Conservation (phyloP, 2,329 filamentous ascomycete species). For the Neofusicoccum sp. region DNA sequence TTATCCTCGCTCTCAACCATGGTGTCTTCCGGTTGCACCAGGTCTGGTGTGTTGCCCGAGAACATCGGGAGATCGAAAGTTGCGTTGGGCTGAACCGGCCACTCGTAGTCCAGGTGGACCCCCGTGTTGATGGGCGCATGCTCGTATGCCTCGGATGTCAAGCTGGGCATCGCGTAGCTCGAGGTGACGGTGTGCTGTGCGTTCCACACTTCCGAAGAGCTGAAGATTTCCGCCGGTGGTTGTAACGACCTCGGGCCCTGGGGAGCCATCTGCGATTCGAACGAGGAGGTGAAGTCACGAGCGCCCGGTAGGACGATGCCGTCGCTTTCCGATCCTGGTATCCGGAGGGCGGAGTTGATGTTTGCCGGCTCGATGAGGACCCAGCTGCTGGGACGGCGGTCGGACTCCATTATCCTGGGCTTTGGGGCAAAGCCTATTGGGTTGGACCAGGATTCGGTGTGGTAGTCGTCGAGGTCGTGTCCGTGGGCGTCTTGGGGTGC, state of each 20-base stretch:
- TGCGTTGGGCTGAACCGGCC: not conserved
- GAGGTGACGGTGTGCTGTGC: not conserved
- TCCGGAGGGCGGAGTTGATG: not conserved
- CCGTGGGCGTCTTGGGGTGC: not conserved
- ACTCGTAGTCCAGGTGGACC: constrained; percentile 18
- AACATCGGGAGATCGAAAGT: constrained; percentile 16
- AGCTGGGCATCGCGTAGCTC: constrained; percentile 2
- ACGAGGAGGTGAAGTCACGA: not conserved
- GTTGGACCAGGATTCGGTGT: not conserved
- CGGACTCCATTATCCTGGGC: not conserved
- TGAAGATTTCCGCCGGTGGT: constrained; percentile 12
- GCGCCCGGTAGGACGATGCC: not conserved
- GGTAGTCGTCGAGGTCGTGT: constrained; percentile 13
- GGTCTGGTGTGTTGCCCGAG: constrained; percentile 16
- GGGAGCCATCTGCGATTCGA: constrained; percentile 5
- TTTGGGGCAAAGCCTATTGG: not conserved
- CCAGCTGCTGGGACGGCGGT: constrained; percentile 5
- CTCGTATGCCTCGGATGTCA: constrained; percentile 18
- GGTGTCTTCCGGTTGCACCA: constrained; percentile 22
- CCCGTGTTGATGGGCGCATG: constrained; percentile 4
- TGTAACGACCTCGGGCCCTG: not conserved
- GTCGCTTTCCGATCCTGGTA: constrained; percentile 2
- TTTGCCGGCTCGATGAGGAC: not conserved
- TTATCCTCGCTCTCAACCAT: constrained; percentile 23
- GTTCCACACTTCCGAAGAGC: constrained; percentile 6